Base-by-base conservation (phyloP, 2,329 filamentous ascomycete species). In the Xylaria sp. region DNA sequence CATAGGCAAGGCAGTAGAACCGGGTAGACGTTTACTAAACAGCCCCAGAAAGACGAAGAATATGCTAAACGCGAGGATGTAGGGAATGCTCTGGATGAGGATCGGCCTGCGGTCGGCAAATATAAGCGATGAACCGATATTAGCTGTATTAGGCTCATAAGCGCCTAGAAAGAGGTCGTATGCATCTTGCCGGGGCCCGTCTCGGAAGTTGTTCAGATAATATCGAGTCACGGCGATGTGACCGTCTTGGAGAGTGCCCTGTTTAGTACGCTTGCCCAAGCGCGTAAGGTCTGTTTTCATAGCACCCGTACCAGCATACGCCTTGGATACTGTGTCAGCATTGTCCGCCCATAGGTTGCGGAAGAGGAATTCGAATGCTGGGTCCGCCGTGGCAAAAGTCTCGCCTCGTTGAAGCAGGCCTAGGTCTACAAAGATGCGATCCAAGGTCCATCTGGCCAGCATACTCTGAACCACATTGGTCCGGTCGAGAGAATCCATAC, bases 321-420 rank as follows among this genome's bases (percentile, higher is more conserved):
- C 91, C 74, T 89, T 91, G 20, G 94, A 97, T 41, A 99, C 94
- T 28, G 97, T 92, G 80, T 99, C 96, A 65, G 97, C 96, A 77
- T 99, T 99, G 82, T 99, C 96, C 37, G 96, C 96, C 96, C 96
- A 99, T 18, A 98, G 86, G 81, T 98, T 98, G 74, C 96, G 93
- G 88, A 98, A 99, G 67, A 98, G 84, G 75, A 92, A 86, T 81
- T 98, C 94, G 79, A 99, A 99, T 0, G 87, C 88, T 13, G 87
- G 84, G 77, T 98, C 94, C 75, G 94, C 92, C 67, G 87, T 84
- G 51, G 90, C 90, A 74, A 96, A 94, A 25, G 87, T 90, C 76
- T 95, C 89, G 65, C 94, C 94, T 31, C 89, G 88, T 62, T 88
- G 82, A 75, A 98, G 88, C 61, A 98, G 84, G 44, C 94, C 94